phyloP scores from a whole-genome alignment of 305 asterid genomes.

The Striga hermonthica region DNA sequence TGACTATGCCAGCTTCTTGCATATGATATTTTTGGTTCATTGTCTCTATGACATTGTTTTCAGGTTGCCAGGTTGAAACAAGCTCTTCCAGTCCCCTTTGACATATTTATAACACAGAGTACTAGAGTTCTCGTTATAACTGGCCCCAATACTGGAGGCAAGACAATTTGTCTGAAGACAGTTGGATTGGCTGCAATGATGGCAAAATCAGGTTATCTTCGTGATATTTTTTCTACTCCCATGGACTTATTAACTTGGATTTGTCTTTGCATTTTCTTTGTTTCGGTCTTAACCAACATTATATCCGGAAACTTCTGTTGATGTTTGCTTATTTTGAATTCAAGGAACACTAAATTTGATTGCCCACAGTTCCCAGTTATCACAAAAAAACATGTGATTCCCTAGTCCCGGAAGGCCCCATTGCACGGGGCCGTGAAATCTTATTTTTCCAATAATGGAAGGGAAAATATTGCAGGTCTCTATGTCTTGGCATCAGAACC shows the following conservation, averaged over 20 bases:
- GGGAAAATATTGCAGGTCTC: slow-evolving; percentile 62
- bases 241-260: slow-evolving; percentile 17
- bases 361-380: too few species aligned
- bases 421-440: slow-evolving; percentile 1
- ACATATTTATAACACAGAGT: slow-evolving; percentile 57
- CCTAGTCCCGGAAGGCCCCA: slow-evolving; percentile 2
- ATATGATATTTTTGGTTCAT: slow-evolving; percentile 10
- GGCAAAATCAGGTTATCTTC: slow-evolving; percentile 89
- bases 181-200: slow-evolving; percentile 96
- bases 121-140: slow-evolving; percentile 79
- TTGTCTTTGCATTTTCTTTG: slow-evolving; percentile 17
- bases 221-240: slow-evolving; percentile 22
- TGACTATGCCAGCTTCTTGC: not conserved
- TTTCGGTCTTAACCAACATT: slow-evolving; percentile 25
- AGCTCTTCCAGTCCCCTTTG: slow-evolving; percentile 81
- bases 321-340: slow-evolving; percentile 6
- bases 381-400: too few species aligned
- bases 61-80: slow-evolving; percentile 74
- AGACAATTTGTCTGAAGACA: slow-evolving; percentile 94
- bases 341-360: too few species aligned
- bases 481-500: slow-evolving; percentile 91
- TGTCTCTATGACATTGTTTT: slow-evolving; percentile 30
- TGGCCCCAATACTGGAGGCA: slow-evolving; percentile 99
- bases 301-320: slow-evolving; percentile 13
- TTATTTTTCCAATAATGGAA: slow-evolving; percentile 17